Base-by-base conservation (phyloP, 495 filamentous ascomycete genomes). In the Penicillium cosmopolitanum region DNA sequence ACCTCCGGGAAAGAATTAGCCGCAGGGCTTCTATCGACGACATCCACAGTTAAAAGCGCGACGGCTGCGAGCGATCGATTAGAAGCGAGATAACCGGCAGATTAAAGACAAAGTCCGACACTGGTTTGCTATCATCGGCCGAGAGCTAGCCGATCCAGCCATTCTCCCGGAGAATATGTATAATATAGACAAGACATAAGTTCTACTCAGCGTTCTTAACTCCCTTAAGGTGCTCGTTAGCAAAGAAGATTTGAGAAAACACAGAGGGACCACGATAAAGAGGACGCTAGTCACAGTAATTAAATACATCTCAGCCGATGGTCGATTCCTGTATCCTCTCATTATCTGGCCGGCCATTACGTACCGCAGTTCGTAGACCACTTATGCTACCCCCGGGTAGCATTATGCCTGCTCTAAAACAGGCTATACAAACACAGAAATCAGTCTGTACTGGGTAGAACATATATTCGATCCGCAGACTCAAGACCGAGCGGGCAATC, bases 321-420 rank as follows among this genome's bases (percentile, higher is more conserved):
- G 60, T 25, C 56, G 51, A n/a, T 63, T 38, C 55, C 61, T 71
- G 11, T 8, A 58, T 46, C 66, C 68, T 61, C 63, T 75, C 28
- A 72, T 75, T 55, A 75, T 77, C 63, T 75, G 66, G 73, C 73
- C 67, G 55, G 72, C 73, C 31, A 65, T 66, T 42, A 73, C 63
- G 6, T 16, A 58, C 36, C 51, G 55, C 42, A 55, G 53, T 47
- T 46, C 50, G 34, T 73, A 60, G 72, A 73, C 65, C 21, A 69
- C 62, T 52, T 63, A 67, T 40, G 34, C 67, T 47, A 76, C 67
- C 46, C 66, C 72, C 51, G 56, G 64, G 50, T 76, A 56, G 69
- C n/a, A 64, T 62, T 72, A 55, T 63, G 60, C 60, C 44, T 70
- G 55, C 58, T 65, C 69, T 4, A 58, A 72, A 57, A 52, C 58